phyloP scores from a whole-genome alignment of 129 eudicot genomes.

The Flaveria ramosissima region DNA sequence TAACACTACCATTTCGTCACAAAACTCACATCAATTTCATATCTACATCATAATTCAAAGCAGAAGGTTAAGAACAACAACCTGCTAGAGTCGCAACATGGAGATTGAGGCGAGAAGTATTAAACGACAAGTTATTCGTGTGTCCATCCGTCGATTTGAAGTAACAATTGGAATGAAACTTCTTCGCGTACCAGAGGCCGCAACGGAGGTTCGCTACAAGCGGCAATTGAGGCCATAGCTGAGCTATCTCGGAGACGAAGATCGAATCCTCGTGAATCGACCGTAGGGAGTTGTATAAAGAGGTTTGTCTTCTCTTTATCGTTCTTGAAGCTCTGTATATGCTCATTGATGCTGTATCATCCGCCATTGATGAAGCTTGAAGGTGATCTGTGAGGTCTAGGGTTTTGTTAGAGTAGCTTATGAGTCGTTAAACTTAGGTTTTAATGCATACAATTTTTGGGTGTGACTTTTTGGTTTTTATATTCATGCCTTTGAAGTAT shows the following conservation, averaged over 20 bases:
- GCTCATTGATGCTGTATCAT: constrained; percentile 47
- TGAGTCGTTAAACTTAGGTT: too few species aligned
- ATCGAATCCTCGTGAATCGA: constrained; percentile 88
- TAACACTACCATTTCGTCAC: neutral
- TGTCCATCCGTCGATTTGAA: constrained; percentile 98
- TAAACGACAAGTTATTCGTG: constrained; percentile 77
- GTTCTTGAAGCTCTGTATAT: constrained; percentile 78
- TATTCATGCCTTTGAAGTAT: too few species aligned
- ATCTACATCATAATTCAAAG: neutral
- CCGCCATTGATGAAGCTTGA: constrained; percentile 39
- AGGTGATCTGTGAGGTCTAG: neutral
- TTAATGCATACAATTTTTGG: too few species aligned
- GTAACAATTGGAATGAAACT: constrained; percentile 72
- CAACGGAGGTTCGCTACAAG: constrained; percentile 89
- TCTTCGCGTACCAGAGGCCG: constrained; percentile 77
- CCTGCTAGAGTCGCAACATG: constrained; percentile 85
- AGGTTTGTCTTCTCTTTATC: constrained; percentile 62
- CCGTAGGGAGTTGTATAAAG: constrained; percentile 70
- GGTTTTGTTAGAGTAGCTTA: neutral
- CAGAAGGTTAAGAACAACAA: constrained; percentile 23
- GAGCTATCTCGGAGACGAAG: constrained; percentile 79
- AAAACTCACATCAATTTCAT: neutral
- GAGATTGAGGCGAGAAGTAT: constrained; percentile 86
- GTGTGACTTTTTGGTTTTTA: too few species aligned
- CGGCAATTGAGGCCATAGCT: constrained; percentile 87